These are phyloP conservation scores for Nowakowskiella sp. DNA, from an alignment of 192 early-diverging fungal species.

Conservation along the genomic window DNA sequence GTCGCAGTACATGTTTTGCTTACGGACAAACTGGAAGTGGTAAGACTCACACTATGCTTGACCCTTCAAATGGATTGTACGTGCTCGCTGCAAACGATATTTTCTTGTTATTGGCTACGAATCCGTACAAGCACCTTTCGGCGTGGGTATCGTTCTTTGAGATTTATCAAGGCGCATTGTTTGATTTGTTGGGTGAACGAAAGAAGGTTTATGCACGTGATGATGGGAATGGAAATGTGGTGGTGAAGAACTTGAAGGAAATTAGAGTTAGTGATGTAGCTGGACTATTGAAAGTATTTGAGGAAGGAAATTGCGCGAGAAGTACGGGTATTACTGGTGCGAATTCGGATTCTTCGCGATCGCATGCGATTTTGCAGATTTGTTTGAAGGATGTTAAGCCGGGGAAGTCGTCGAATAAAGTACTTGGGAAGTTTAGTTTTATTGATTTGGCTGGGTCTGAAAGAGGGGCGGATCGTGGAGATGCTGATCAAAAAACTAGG, in stretches of 20 bases:
- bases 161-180: conserved; percentile 94
- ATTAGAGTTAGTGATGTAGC: conserved; percentile 78
- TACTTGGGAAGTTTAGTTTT: conserved; percentile 82
- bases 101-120: conserved; percentile 62
- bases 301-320: conserved; percentile 77
- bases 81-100: conserved; percentile 88
- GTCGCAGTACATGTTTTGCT: conserved; percentile 98
- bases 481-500: conserved; percentile 87
- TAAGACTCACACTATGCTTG: conserved; percentile 97
- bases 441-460: conserved; percentile 98
- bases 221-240: conserved; percentile 90
- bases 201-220: conserved; percentile 92
- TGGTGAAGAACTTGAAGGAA: conserved; percentile 83
- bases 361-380: conserved; percentile 95
- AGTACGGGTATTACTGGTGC: conserved; percentile 96
- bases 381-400: conserved; percentile 54
- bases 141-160: conserved; percentile 92
- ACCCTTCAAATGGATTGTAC: conserved; percentile 79
- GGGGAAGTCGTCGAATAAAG: conserved; percentile 7
- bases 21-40: conserved; percentile 93
- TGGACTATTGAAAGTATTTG: conserved; percentile 86
- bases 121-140: conserved; percentile 64
- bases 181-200: conserved; percentile 84
- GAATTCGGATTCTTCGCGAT: conserved; percentile 90
- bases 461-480: conserved; percentile 93